phyloP scores from a whole-genome alignment of 495 filamentous ascomycete genomes.

The Cryomyces minteri region DNA sequence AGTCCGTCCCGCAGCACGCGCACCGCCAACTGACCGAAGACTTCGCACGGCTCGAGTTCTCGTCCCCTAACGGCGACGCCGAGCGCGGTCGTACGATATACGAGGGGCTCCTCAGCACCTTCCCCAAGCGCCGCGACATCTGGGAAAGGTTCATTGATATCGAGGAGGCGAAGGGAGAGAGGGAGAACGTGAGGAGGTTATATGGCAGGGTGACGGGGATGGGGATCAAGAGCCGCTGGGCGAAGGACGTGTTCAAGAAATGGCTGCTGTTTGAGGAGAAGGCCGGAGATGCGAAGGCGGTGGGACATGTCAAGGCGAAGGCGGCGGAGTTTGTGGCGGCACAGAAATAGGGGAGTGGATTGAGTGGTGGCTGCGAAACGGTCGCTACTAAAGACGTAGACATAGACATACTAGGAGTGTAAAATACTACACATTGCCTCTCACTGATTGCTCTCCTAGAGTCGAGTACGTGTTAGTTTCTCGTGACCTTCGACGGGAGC shows the following conservation, averaged over 20 bases:
- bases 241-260: slow-evolving; percentile 16
- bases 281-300: slow-evolving; percentile 14
- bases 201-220: slow-evolving; percentile 62
- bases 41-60: slow-evolving; percentile 85
- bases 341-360: slow-evolving; percentile 7
- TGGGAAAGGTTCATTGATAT: slow-evolving; percentile 86
- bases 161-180: slow-evolving; percentile 45
- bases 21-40: slow-evolving; percentile 66
- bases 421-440: too few relatives aligned
- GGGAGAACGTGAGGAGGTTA: slow-evolving; percentile 48
- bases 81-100: slow-evolving; percentile 92
- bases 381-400: too few relatives aligned
- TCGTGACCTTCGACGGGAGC: too few relatives aligned
- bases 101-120: slow-evolving; percentile 66
- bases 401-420: too few relatives aligned
- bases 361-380: too few relatives aligned
- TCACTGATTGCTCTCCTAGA: too few relatives aligned
- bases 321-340: slow-evolving; percentile 13
- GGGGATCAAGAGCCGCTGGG: slow-evolving; percentile 29
- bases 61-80: slow-evolving; percentile 59
- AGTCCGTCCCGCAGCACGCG: slow-evolving; percentile 53
- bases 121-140: slow-evolving; percentile 73
- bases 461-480: too few relatives aligned
- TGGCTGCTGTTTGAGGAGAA: slow-evolving; percentile 22
- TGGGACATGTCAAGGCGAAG: slow-evolving; percentile 12